These are phyloP conservation scores for Albatrellus sp. DNA, from an alignment of 1,284 basidiomycete species.

Conservation along the genomic window DNA sequence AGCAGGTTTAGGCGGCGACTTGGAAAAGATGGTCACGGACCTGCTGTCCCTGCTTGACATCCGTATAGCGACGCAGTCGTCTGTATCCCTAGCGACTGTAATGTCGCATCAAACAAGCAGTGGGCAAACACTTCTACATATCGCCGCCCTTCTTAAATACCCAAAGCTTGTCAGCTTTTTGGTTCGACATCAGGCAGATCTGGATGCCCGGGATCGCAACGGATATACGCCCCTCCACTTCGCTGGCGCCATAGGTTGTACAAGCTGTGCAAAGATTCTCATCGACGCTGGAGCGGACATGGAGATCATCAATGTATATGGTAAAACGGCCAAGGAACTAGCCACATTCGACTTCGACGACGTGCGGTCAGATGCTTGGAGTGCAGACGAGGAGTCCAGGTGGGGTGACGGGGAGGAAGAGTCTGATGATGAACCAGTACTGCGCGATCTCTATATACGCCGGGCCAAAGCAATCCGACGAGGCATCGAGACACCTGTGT, in stretches of 20 bases:
- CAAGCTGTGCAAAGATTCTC: constrained; percentile 56
- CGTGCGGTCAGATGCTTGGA: constrained; percentile 22
- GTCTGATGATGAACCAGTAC: constrained; percentile 25
- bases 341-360: constrained; percentile 47
- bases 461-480: constrained; percentile 11
- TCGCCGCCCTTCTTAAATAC: constrained; percentile 78
- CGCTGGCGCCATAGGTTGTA: constrained; percentile 60
- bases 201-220: constrained; percentile 81
- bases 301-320: constrained; percentile 65
- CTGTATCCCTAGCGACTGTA: constrained; percentile 27
- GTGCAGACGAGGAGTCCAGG: constrained; percentile 50
- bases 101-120: constrained; percentile 55
- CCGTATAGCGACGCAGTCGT: constrained; percentile 28
- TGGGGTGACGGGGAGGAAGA: constrained; percentile 64
- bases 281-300: constrained; percentile 71
- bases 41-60: constrained; percentile 69
- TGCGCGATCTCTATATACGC: constrained; percentile 8
- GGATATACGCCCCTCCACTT: constrained; percentile 89
- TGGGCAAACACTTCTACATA: constrained; percentile 80
- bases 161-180: constrained; percentile 63
- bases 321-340: constrained; percentile 73
- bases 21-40: constrained; percentile 70
- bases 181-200: constrained; percentile 59
- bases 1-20: constrained; percentile 41
- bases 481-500: constrained; percentile 9